phyloP scores from a whole-genome alignment of 768 basidiomycete genomes.

The Russula compacta region DNA sequence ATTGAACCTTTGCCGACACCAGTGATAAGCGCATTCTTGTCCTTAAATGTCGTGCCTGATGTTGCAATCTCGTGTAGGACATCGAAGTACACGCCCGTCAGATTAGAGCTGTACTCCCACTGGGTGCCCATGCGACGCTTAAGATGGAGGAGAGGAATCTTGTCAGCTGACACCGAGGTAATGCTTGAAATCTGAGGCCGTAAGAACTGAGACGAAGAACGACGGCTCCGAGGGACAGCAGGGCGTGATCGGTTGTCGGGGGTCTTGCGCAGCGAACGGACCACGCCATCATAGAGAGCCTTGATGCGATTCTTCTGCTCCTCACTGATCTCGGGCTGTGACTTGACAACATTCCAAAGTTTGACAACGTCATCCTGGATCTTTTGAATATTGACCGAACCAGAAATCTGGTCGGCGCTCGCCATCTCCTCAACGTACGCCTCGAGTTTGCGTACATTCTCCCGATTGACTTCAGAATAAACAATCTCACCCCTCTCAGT shows the following conservation, averaged over 20 bases:
- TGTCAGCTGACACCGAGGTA: slow-evolving; percentile 73
- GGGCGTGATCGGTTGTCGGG: slow-evolving; percentile 53
- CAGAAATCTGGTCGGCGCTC: slow-evolving; percentile 78
- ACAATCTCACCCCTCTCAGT: slow-evolving; percentile 90
- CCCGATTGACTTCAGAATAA: slow-evolving; percentile 89
- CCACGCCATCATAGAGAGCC: slow-evolving; percentile 92
- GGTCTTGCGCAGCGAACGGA: slow-evolving; percentile 78
- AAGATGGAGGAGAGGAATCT: slow-evolving; percentile 88
- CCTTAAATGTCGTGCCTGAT: slow-evolving; percentile 96
- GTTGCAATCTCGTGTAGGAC: slow-evolving; percentile 98
- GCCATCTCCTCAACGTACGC: slow-evolving; percentile 99
- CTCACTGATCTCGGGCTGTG: slow-evolving; percentile 93
- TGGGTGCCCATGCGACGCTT: slow-evolving; percentile 92
- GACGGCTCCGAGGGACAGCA: slow-evolving; percentile 52
- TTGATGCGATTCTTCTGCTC: slow-evolving; percentile 96
- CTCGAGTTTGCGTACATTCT: slow-evolving; percentile 94
- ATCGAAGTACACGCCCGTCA: slow-evolving; percentile 93
- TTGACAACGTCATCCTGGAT: slow-evolving; percentile 96
- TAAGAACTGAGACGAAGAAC: slow-evolving; percentile 95
- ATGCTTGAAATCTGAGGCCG: slow-evolving; percentile 76
- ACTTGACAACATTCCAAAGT: slow-evolving; percentile 95
- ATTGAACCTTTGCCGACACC: slow-evolving; percentile 98
- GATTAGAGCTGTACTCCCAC: slow-evolving; percentile 97
- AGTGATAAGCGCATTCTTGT: slow-evolving; percentile 96
- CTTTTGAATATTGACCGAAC: slow-evolving; percentile 88